A percentile compares a stretch with the other conserved stretches of the same genome.
Conservation (phyloP, 2,329 filamentous ascomycete genomes). For the Exophiala xenobiotica region DNA sequence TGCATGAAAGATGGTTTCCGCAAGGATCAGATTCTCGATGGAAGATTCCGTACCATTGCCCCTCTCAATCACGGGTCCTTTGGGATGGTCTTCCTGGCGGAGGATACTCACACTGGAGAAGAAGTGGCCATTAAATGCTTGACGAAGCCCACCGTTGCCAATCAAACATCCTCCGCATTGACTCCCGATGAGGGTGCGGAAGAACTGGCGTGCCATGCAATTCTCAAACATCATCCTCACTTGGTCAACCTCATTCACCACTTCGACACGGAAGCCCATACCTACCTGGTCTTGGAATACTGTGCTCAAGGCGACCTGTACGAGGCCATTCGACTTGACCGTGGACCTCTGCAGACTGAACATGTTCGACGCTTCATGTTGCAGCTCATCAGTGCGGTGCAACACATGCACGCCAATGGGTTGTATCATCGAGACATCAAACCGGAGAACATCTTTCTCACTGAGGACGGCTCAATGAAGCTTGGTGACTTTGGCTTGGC, state of each 20-base stretch:
- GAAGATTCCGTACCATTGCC: conserved; percentile 86
- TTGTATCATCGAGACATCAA: conserved; percentile 98
- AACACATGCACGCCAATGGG: conserved; percentile 85
- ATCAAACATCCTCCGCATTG: conserved; percentile 52
- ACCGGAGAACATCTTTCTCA: conserved; percentile 97
- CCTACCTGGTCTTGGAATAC: conserved; percentile 92
- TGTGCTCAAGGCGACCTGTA: conserved; percentile 95
- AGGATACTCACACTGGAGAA: conserved; percentile 72
- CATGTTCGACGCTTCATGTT: conserved; percentile 98
- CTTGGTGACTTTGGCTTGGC: conserved; percentile 94
- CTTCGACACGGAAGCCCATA: conserved; percentile 87
- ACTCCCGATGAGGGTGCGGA: conserved; percentile 61
- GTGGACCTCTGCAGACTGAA: conserved; percentile 88
- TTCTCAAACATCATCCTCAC: conserved; percentile 77
- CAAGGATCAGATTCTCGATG: conserved; percentile 76
- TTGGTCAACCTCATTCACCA: conserved; percentile 89
- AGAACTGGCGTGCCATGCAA: conserved; percentile 68
- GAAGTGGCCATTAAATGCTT: conserved; percentile 94
- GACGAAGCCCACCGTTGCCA: conserved; percentile 63
- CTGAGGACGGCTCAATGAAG: conserved; percentile 84
- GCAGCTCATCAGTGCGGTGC: conserved; percentile 83
- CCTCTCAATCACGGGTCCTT: conserved; percentile 98
- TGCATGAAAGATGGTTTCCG: conserved; percentile 82
- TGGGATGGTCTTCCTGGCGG: conserved; percentile 95
- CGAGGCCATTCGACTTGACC: conserved; percentile 87